These are phyloP conservation scores for Laburnicola sp. DNA, from an alignment of 2,329 filamentous ascomycete genomes.

Conservation along the genomic window DNA sequence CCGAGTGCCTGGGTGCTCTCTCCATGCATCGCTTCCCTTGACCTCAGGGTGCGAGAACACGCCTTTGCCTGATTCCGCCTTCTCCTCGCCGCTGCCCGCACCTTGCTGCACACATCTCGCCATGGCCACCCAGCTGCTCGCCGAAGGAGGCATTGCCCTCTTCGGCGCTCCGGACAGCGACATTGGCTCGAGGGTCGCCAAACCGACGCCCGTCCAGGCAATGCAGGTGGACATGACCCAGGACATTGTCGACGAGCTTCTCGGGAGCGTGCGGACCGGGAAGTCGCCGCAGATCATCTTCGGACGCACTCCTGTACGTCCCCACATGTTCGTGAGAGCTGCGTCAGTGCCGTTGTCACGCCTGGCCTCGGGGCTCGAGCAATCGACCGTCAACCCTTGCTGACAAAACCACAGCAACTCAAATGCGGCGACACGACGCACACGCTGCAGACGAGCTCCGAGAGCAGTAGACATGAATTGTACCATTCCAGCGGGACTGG, in stretches of 20 bases:
- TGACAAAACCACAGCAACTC: slow-evolving; percentile 50
- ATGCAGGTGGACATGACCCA: slow-evolving; percentile 49
- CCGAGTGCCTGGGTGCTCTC: slow-evolving; percentile 44
- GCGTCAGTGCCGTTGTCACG: slow-evolving; percentile 10
- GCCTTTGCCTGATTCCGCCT: slow-evolving; percentile 27
- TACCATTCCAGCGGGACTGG: slow-evolving; percentile 52
- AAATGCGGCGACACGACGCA: slow-evolving; percentile 61
- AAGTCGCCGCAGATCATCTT: slow-evolving; percentile 46
- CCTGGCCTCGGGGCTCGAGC: slow-evolving; percentile 10
- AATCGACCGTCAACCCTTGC: slow-evolving; percentile 27
- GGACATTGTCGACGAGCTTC: slow-evolving; percentile 47
- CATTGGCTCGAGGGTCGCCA: slow-evolving; percentile 37
- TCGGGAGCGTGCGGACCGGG: slow-evolving; percentile 42
- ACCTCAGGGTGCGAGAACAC: slow-evolving; percentile 42
- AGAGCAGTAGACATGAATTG: slow-evolving; percentile 61
- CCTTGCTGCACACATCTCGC: slow-evolving; percentile 14
- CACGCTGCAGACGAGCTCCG: slow-evolving; percentile 56
- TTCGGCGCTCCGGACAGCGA: slow-evolving; percentile 45
- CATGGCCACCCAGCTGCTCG: slow-evolving; percentile 38
- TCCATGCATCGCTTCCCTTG: slow-evolving; percentile 45
- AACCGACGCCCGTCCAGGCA: slow-evolving; percentile 39
- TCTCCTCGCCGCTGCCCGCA: slow-evolving; percentile 9
- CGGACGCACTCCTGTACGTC: slow-evolving; percentile 46
- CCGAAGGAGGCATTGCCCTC: slow-evolving; percentile 42
- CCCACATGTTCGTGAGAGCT: slow-evolving; percentile 12